Conservation (phyloP, 495 filamentous ascomycete species). For the Chaetomium fimeti region DNA sequence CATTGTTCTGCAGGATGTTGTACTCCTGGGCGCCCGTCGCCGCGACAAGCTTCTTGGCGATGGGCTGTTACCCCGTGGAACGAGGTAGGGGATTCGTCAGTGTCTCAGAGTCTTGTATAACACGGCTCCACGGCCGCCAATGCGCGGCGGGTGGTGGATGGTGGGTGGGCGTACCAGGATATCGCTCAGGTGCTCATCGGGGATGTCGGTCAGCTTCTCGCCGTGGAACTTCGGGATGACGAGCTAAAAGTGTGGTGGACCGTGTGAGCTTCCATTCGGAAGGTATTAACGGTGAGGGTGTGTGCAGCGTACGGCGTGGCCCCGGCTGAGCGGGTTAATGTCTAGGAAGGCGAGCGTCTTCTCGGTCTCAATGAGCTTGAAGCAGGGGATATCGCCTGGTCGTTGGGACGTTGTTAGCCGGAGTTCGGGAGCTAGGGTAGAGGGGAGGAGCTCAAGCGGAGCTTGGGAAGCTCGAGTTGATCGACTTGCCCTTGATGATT, state of each 20-base stretch:
- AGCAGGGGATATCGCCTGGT: conserved; percentile 85
- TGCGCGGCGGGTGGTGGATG: neutral
- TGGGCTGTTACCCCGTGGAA: conserved; percentile 57
- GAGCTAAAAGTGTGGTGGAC: conserved; percentile 54
- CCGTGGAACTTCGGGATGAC: conserved; percentile 97
- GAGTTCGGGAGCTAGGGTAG: conserved; percentile 12
- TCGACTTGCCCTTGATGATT: conserved; percentile 80
- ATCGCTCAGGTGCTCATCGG: conserved; percentile 82
- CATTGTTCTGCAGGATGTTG: conserved; percentile 98
- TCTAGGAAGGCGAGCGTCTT: conserved; percentile 96
- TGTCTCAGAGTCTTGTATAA: neutral
- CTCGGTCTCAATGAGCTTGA: conserved; percentile 91
- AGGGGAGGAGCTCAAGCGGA: neutral
- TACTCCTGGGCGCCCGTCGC: conserved; percentile 75
- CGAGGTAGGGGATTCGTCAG: neutral
- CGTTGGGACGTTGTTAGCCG: conserved; percentile 14
- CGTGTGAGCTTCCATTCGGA: neutral
- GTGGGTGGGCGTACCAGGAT: conserved; percentile 61
- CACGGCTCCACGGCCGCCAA: too few species aligned
- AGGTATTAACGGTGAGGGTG: neutral
- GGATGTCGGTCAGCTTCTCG: conserved; percentile 87
- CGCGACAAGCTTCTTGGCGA: conserved; percentile 81
- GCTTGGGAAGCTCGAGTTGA: conserved; percentile 3
- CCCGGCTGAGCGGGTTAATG: conserved; percentile 80
- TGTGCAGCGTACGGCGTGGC: conserved; percentile 64